Evolutionary conservation across 768 basidiomycete genomes (phyloP).

Genomic region (Galerina sulciceps): DNA sequence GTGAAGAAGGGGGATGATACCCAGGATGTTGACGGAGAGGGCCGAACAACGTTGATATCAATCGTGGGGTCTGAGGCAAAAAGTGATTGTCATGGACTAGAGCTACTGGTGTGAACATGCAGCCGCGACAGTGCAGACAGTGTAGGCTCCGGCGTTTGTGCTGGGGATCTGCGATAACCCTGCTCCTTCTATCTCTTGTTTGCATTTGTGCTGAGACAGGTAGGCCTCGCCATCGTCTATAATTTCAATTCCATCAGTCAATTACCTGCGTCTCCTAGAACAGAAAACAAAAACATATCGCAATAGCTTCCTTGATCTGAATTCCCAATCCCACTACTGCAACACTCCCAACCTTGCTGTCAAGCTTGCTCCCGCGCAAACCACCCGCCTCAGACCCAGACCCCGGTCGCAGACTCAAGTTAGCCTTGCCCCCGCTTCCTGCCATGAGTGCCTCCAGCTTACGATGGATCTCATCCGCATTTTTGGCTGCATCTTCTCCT

Average conservation of each 20-base stretch:
- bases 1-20: too few species aligned
- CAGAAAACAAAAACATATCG: too few species aligned
- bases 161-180: too few species aligned
- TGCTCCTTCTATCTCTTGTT: too few species aligned
- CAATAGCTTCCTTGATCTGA: slow-evolving; percentile 12
- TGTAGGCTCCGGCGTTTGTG: too few species aligned
- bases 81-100: too few species aligned
- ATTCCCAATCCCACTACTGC: slow-evolving; percentile 7
- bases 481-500: slow-evolving; percentile 61
- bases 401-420: not conserved
- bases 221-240: not conserved
- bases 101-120: too few species aligned
- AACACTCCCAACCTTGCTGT: not conserved
- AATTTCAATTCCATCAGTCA: not conserved
- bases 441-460: slow-evolving; percentile 31
- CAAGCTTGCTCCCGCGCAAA: not conserved
- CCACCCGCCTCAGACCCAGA: not conserved
- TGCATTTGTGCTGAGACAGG: not conserved
- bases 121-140: too few species aligned
- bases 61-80: too few species aligned
- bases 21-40: too few species aligned
- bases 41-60: too few species aligned
- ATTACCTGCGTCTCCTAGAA: not conserved
- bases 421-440: slow-evolving; percentile 13
- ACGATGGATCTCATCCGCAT: slow-evolving; percentile 56